Evolutionary conservation across 306 rosid genomes (phyloP).

Genomic region (Purshia tridentata): DNA sequence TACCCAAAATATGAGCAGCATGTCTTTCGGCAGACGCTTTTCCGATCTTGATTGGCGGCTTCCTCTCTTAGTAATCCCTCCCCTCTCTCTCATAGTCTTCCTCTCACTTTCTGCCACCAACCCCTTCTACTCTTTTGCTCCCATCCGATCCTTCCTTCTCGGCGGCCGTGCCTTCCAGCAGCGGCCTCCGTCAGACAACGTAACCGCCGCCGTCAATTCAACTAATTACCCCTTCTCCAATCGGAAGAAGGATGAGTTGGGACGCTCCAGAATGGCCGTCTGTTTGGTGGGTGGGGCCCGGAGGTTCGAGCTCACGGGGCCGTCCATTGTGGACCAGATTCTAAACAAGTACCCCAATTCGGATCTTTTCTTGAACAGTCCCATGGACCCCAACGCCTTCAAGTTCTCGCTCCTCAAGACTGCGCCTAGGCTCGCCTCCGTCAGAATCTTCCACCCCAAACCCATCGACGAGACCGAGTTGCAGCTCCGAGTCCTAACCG

Average conservation of each 20-base stretch:
- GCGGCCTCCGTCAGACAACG: not conserved
- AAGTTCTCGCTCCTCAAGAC: conserved; percentile 64
- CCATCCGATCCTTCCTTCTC: conserved; percentile 37
- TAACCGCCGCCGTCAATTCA: not conserved
- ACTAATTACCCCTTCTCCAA: not conserved
- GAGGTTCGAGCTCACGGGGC: conserved; percentile 90
- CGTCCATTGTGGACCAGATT: conserved; percentile 62
- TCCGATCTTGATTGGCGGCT: conserved; percentile 52
- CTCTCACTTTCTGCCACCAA: conserved; percentile 35
- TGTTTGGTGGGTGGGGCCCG: conserved; percentile 97
- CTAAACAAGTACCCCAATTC: conserved; percentile 69
- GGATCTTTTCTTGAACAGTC: conserved; percentile 75
- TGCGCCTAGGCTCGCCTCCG: conserved; percentile 61
- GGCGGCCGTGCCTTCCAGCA: conserved; percentile 25
- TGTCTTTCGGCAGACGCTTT: conserved; percentile 33
- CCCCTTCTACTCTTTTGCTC: conserved; percentile 32
- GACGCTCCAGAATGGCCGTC: conserved; percentile 72
- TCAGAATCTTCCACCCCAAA: conserved; percentile 57
- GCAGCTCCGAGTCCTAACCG: conserved; percentile 59
- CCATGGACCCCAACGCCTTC: conserved; percentile 55
- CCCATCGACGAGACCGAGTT: conserved; percentile 62
- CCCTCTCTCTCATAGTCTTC: conserved; percentile 46
- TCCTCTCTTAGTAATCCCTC: conserved; percentile 42
- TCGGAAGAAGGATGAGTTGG: conserved; percentile 40
- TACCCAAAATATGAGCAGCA: conserved; percentile 16